A percentile compares a stretch with the other conserved stretches of the same genome.
Conservation (phyloP, 352 stramenopile genomes). For the Pythium brassicae region DNA sequence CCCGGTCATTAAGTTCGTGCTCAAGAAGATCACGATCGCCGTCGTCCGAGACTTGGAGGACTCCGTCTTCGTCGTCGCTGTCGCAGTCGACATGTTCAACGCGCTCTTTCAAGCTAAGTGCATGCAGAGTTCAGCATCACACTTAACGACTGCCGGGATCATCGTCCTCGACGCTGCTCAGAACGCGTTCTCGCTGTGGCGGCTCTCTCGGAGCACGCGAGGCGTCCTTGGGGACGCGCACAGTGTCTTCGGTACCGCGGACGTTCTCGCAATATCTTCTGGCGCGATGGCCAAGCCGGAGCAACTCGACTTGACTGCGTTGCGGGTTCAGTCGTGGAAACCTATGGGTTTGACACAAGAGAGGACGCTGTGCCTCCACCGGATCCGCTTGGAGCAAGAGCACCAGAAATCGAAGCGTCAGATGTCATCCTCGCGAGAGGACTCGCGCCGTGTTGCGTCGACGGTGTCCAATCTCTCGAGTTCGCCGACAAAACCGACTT, state of each 20-base stretch:
- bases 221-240: background rate
- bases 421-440: background rate
- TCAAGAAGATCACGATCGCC: background rate
- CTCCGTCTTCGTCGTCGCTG: background rate
- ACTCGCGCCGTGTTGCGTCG: background rate
- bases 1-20: conserved; percentile 3
- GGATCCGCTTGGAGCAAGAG: background rate
- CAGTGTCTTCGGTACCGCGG: background rate
- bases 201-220: background rate
- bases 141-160: conserved; percentile 17
- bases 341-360: background rate
- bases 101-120: conserved; percentile 15
- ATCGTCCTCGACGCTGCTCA: conserved; percentile 6
- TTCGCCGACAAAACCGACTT: background rate
- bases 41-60: conserved; percentile 6
- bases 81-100: conserved; percentile 10
- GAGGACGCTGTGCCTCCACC: background rate
- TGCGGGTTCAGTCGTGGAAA: conserved; percentile 3
- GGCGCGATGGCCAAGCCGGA: background rate
- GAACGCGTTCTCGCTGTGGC: conserved; percentile 4
- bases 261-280: background rate
- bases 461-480: no score
- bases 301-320: background rate
- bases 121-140: conserved; percentile 11
- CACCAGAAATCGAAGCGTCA: background rate